These are phyloP conservation scores for Sporothrix globosa DNA, from an alignment of 2,329 filamentous ascomycete species.

Conservation along the genomic window DNA sequence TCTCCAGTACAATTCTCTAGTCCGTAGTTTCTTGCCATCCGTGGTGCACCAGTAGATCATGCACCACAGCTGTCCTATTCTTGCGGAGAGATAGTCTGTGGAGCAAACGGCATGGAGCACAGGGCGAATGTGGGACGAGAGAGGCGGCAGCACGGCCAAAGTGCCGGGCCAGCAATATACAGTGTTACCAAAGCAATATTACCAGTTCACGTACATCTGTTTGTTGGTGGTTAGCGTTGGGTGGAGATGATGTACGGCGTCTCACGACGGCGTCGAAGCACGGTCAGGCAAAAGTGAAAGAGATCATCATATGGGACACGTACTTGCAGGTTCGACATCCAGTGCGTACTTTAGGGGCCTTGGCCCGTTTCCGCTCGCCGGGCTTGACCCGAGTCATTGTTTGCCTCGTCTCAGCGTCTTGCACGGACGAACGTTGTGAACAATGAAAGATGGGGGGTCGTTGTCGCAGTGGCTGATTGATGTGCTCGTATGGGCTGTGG, in stretches of 20 bases:
- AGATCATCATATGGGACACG: neutral
- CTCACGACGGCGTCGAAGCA: too few species aligned
- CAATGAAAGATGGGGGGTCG: neutral
- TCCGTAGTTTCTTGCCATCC: too few species aligned
- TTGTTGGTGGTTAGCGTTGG: neutral
- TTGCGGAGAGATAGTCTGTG: too few species aligned
- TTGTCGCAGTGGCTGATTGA: neutral
- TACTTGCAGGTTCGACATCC: conserved; percentile 35
- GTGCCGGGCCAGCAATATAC: too few species aligned
- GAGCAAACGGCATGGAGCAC: too few species aligned
- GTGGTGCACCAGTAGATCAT: too few species aligned
- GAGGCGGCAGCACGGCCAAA: neutral
- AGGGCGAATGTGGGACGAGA: neutral
- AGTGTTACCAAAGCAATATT: too few species aligned
- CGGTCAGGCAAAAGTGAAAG: too few species aligned
- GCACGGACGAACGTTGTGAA: neutral
- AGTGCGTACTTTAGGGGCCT: conserved; percentile 34
- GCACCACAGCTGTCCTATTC: too few species aligned
- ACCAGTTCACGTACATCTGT: conserved; percentile 18
- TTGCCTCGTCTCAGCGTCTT: neutral
- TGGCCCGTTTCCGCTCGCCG: conserved; percentile 32
- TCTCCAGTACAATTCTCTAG: neutral
- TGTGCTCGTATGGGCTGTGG: conserved; percentile 8
- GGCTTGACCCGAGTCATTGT: conserved; percentile 34
- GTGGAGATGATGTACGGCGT: too few species aligned